phyloP scores from a whole-genome alignment of 345 rosid species.

The Triadica sebifera region DNA sequence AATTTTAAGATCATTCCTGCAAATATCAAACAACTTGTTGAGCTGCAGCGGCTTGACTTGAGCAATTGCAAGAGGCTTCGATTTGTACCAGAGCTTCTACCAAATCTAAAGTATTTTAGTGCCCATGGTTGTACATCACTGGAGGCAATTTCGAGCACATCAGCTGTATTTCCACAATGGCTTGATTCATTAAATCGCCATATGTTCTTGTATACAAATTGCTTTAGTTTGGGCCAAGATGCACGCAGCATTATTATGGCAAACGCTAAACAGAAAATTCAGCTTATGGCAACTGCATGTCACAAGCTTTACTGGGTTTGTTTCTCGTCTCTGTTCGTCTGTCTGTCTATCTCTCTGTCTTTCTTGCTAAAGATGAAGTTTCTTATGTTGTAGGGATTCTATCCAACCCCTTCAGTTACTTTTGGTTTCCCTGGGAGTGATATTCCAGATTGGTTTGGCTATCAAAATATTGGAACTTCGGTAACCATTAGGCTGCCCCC shows the following conservation, averaged over 20 bases:
- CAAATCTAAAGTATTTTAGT: background rate
- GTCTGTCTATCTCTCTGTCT: background rate
- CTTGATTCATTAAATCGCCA: background rate
- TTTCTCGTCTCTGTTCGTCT: background rate
- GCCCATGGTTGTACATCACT: slow-evolving; percentile 2
- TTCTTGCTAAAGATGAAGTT: background rate
- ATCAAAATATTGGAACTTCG: background rate
- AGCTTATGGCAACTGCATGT: slow-evolving; percentile 4
- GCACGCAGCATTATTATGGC: background rate
- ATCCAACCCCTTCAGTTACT: background rate
- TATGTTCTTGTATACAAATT: background rate
- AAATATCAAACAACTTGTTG: slow-evolving; percentile 8
- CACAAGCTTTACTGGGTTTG: background rate
- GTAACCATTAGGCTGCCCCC: background rate
- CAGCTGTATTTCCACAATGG: background rate
- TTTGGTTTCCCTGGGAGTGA: background rate
- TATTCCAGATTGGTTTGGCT: slow-evolving; percentile 6
- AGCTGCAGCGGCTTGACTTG: background rate
- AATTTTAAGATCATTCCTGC: slow-evolving; percentile 3
- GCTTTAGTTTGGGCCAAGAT: background rate
- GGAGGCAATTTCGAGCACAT: background rate
- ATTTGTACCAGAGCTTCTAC: slow-evolving; percentile 7
- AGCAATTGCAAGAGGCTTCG: background rate
- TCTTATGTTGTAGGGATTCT: background rate
- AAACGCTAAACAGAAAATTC: slow-evolving; percentile 2